Evolutionary conservation across 1,284 basidiomycete species (phyloP).

Genomic region (Sanghuangporus weigelae): DNA sequence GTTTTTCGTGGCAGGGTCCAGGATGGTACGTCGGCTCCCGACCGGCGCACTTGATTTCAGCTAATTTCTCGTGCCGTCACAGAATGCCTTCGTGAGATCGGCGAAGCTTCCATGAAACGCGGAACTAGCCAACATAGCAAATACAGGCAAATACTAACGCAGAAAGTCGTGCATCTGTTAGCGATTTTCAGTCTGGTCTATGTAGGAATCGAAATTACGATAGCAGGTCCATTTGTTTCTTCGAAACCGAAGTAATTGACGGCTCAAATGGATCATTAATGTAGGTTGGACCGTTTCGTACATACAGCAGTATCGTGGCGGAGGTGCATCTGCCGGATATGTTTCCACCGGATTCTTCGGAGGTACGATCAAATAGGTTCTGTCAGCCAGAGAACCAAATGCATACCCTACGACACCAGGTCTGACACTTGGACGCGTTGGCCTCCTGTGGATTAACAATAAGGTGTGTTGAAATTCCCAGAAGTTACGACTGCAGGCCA

Average conservation of each 20-base stretch:
- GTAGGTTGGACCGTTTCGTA: conserved; percentile 27
- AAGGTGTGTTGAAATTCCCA: neutral
- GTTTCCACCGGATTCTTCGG: conserved; percentile 24
- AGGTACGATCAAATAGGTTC: conserved; percentile 15
- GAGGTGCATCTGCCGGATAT: conserved; percentile 23
- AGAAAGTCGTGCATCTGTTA: conserved; percentile 49
- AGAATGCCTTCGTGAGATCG: neutral
- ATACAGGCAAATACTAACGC: conserved; percentile 49
- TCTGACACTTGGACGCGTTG: conserved; percentile 5
- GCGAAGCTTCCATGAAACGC: neutral
- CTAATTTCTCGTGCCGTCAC: neutral
- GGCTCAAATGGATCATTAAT: neutral
- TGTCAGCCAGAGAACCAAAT: neutral
- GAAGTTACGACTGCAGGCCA: neutral
- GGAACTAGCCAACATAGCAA: neutral
- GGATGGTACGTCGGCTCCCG: conserved; percentile 28
- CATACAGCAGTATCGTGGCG: conserved; percentile 23
- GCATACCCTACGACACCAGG: neutral
- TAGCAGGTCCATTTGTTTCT: conserved; percentile 36
- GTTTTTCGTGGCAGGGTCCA: conserved; percentile 35
- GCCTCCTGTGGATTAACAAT: conserved; percentile 6
- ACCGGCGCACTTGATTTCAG: conserved; percentile 46
- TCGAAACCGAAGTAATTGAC: neutral
- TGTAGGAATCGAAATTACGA: conserved; percentile 62
- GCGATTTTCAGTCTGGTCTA: conserved; percentile 61